These are phyloP conservation scores for Aspergillus puulaauensis DNA, from an alignment of 2,329 filamentous ascomycete species.

Conservation along the genomic window DNA sequence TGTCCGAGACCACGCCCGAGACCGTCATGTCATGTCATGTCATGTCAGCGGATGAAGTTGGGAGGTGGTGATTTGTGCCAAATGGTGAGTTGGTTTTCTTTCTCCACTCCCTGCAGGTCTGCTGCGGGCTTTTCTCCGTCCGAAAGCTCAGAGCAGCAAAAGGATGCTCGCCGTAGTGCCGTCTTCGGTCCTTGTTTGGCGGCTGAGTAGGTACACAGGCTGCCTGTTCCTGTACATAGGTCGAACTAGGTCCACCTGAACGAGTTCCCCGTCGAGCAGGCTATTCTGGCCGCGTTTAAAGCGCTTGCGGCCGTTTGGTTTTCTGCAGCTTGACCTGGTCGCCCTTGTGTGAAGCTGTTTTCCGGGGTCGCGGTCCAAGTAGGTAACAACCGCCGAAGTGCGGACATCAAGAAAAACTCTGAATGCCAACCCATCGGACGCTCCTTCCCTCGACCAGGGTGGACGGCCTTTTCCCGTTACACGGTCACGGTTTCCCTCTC, in stretches of 20 bases:
- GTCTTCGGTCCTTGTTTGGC: background rate
- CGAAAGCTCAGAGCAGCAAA: background rate
- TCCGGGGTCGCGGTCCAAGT: background rate
- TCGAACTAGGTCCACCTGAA: conserved; percentile 12
- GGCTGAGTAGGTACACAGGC: conserved; percentile 1
- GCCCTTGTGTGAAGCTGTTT: conserved; percentile 8
- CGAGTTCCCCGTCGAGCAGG: conserved; percentile 9
- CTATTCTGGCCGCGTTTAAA: conserved; percentile 30
- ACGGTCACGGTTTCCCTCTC: conserved; percentile 16
- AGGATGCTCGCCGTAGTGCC: background rate
- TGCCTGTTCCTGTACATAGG: conserved; percentile 10
- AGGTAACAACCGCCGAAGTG: conserved; percentile 15
- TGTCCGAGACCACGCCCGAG: conserved; percentile 6
- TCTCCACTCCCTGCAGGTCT: conserved; percentile 4
- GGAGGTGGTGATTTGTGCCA: conserved; percentile 1
- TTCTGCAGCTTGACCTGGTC: background rate
- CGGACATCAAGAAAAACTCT: conserved; percentile 3
- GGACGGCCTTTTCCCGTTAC: conserved; percentile 16
- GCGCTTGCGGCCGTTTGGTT: conserved; percentile 31
- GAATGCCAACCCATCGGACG: conserved; percentile 1
- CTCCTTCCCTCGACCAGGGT: conserved; percentile 4
- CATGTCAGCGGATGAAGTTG: conserved; percentile 17
- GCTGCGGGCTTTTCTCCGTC: background rate
- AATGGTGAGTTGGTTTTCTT: conserved; percentile 3
- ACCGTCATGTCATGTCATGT: conserved; percentile 12